These are phyloP conservation scores for Monosporascus sp. DNA, from an alignment of 2,329 filamentous ascomycete genomes.

Conservation along the genomic window DNA sequence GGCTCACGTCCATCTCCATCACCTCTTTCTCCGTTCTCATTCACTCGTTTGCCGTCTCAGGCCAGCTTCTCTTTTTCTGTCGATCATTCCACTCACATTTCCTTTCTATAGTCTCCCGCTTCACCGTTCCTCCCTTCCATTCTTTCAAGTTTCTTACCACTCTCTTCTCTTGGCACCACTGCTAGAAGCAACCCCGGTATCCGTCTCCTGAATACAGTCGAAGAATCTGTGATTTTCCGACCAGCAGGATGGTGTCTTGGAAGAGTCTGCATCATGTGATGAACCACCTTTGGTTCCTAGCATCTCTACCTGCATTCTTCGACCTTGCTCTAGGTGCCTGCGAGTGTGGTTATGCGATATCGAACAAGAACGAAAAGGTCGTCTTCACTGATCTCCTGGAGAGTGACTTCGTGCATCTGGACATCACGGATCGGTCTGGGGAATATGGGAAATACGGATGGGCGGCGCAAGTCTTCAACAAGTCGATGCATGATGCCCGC, in stretches of 20 bases:
- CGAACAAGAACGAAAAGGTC: constrained; percentile 32
- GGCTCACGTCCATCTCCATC: neutral
- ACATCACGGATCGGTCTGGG: constrained; percentile 41
- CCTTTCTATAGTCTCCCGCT: neutral
- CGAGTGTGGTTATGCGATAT: constrained; percentile 66
- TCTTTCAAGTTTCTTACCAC: neutral
- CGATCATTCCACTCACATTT: neutral
- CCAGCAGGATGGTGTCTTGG: neutral
- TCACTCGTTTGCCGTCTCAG: neutral
- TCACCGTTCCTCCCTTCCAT: neutral
- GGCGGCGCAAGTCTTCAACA: constrained; percentile 62
- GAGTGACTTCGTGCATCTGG: constrained; percentile 61
- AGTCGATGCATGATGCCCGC: constrained; percentile 49
- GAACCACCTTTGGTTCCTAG: constrained; percentile 10
- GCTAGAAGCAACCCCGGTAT: neutral
- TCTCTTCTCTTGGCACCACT: neutral
- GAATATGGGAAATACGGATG: constrained; percentile 37
- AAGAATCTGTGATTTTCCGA: neutral
- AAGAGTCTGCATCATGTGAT: constrained; percentile 3
- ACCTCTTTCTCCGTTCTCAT: neutral
- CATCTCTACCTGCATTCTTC: constrained; percentile 11
- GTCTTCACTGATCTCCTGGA: constrained; percentile 67
- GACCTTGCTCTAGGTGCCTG: constrained; percentile 43
- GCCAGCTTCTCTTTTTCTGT: neutral
- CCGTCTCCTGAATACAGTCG: neutral